Conservation (phyloP, 2,329 filamentous ascomycete genomes). For the Colletotrichum viniferum region DNA sequence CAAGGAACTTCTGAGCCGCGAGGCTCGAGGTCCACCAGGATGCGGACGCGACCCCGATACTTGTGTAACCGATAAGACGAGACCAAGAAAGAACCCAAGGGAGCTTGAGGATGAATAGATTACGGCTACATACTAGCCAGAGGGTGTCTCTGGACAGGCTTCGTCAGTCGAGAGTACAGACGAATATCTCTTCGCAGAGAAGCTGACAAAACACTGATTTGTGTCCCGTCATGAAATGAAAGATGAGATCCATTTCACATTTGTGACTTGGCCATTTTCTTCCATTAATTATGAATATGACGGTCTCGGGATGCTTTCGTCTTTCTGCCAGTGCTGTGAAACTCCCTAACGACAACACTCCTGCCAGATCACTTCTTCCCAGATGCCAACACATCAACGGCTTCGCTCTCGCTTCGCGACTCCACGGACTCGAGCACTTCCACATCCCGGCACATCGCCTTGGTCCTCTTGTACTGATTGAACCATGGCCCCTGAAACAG, state of each 20-base stretch:
- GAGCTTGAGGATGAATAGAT: not conserved
- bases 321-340: not conserved
- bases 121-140: rapidly evolving
- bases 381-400: not conserved
- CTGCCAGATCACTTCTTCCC: not conserved
- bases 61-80: not conserved
- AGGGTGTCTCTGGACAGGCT: not conserved
- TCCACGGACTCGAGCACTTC: not conserved
- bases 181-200: not conserved
- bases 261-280: too few relatives aligned
- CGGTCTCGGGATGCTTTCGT: not conserved
- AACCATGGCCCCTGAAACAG: not conserved
- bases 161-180: not conserved
- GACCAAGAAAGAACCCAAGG: not conserved
- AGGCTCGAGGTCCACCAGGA: not conserved
- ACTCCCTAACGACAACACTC: rapidly evolving
- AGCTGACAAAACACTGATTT: not conserved
- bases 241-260: not conserved
- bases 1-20: not conserved
- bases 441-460: not conserved
- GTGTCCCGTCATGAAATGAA: not conserved
- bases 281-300: not conserved
- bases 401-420: not conserved
- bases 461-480: not conserved
- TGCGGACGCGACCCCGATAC: not conserved